Conservation (phyloP, 306 rosid genomes). For the Medicago ruthenica region DNA sequence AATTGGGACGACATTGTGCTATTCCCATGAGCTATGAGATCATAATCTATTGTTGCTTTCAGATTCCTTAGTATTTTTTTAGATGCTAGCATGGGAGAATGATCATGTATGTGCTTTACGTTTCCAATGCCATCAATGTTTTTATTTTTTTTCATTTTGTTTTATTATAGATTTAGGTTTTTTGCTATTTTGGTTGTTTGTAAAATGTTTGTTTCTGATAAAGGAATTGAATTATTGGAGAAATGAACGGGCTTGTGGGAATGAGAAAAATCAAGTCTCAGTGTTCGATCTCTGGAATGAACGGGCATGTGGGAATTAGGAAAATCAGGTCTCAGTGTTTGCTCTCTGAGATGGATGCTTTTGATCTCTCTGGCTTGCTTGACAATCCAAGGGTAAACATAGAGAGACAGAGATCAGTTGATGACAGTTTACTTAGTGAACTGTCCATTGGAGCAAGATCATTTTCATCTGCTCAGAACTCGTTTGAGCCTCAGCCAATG, state of each 20-base stretch:
- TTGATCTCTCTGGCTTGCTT: conserved; percentile 71
- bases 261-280: conserved; percentile 72
- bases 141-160: no score
- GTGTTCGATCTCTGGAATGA: conserved; percentile 80
- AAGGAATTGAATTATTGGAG: conserved; percentile 25
- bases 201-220: not conserved
- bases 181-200: no score
- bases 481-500: conserved; percentile 93
- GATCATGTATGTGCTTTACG: no score
- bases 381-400: conserved; percentile 77
- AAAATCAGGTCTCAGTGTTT: conserved; percentile 77
- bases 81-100: no score
- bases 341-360: conserved; percentile 81
- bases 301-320: conserved; percentile 62
- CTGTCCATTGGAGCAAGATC: conserved; percentile 77
- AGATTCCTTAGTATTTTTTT: no score
- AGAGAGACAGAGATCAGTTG: conserved; percentile 86
- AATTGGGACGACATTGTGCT: no score
- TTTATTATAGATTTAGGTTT: no score
- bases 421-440: conserved; percentile 89
- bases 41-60: no score
- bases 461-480: conserved; percentile 79
- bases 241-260: conserved; percentile 66
- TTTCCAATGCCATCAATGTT: no score
- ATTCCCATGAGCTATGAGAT: no score